Evolutionary conservation across 1,139 yeast genomes (phyloP).

Genomic region (Sugiyamaella neomexicana): DNA sequence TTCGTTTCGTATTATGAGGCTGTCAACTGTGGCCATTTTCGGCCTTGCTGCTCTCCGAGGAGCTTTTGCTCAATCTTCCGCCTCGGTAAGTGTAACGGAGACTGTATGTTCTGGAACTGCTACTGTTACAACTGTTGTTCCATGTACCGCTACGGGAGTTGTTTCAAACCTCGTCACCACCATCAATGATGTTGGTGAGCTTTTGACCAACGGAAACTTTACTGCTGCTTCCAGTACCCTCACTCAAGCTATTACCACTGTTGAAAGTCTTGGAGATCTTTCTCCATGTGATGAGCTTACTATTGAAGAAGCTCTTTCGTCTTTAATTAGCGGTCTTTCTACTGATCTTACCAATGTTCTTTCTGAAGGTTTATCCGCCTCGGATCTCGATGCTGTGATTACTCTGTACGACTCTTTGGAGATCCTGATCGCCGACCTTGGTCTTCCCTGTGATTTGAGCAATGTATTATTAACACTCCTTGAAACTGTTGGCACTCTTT

Average conservation of each 20-base stretch:
- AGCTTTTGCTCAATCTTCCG: slow-evolving; percentile 14
- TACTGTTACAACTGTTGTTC: slow-evolving; percentile 13
- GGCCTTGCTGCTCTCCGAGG: slow-evolving; percentile 3
- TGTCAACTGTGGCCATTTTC: slow-evolving; percentile 12
- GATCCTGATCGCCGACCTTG: neutral
- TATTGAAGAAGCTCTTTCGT: slow-evolving; percentile 8
- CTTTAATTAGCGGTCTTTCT: slow-evolving; percentile 6
- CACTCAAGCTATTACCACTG: slow-evolving; percentile 8
- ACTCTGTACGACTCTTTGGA: slow-evolving; percentile 8
- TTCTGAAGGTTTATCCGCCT: slow-evolving; percentile 4
- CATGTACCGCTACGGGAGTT: slow-evolving; percentile 16
- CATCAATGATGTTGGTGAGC: slow-evolving; percentile 14
- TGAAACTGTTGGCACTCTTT: slow-evolving; percentile 2
- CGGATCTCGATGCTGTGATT: slow-evolving; percentile 11
- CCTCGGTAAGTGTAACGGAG: slow-evolving; percentile 9
- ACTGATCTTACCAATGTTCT: slow-evolving; percentile 3
- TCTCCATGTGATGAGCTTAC: slow-evolving; percentile 14
- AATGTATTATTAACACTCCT: slow-evolving; percentile 1
- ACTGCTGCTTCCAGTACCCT: slow-evolving; percentile 9
- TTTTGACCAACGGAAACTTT: slow-evolving; percentile 11
- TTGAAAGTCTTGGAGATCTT: slow-evolving; percentile 12
- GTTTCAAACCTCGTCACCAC: slow-evolving; percentile 8
- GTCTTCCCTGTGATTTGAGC: neutral
- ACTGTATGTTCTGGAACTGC: slow-evolving; percentile 10
- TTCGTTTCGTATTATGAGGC: slow-evolving; percentile 8